These are phyloP conservation scores for Silybum marianum DNA, from an alignment of 129 eudicot species.

Conservation along the genomic window DNA sequence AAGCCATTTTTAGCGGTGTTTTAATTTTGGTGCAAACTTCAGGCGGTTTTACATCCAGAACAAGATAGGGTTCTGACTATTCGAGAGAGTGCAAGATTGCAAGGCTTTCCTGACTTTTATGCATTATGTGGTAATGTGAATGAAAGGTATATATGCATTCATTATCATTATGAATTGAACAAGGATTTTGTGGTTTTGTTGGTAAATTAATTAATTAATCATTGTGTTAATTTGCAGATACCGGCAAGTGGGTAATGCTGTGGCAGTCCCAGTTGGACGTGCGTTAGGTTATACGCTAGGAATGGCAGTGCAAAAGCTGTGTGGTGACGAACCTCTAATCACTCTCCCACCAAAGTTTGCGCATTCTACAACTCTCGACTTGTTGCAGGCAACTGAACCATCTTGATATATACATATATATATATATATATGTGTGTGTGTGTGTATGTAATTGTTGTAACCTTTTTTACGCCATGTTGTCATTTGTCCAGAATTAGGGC, in stretches of 20 bases:
- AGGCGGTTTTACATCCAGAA: conserved; percentile 66
- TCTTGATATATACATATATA: background rate
- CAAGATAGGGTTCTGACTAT: conserved; percentile 61
- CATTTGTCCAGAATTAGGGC: background rate
- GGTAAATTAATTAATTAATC: background rate
- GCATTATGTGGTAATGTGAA: conserved; percentile 51
- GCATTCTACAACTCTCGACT: conserved; percentile 50
- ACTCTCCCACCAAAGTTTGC: conserved; percentile 62
- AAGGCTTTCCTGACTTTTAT: conserved; percentile 64
- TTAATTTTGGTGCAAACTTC: conserved; percentile 4
- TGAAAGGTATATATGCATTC: conserved; percentile 37
- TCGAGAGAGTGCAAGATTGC: conserved; percentile 67
- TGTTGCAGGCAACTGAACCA: conserved; percentile 26
- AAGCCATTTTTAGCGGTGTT: background rate
- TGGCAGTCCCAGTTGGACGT: conserved; percentile 65
- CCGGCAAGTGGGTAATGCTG: conserved; percentile 75
- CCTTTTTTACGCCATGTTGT: background rate
- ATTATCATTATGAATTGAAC: background rate
- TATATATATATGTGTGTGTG: background rate
- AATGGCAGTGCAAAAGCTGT: conserved; percentile 46
- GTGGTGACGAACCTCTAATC: conserved; percentile 45
- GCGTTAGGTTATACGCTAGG: conserved; percentile 62
- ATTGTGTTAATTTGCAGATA: conserved; percentile 35
- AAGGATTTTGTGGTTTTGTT: background rate
- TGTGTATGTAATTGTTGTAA: conserved; percentile 8